Conservation (phyloP, 2,329 filamentous ascomycete genomes). For the Ophiostoma triangulosporum region DNA sequence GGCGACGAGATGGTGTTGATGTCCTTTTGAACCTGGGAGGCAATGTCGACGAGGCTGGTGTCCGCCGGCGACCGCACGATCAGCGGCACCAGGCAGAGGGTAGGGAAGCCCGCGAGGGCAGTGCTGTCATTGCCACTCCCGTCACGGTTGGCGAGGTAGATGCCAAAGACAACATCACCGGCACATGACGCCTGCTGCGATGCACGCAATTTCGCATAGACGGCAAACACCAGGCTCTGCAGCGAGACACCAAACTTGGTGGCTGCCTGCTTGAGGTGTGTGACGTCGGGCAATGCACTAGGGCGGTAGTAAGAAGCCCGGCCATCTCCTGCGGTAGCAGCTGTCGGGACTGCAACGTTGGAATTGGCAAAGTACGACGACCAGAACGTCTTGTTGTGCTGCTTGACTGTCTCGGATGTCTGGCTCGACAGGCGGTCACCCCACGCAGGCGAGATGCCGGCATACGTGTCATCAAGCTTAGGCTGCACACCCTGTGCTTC, state of each 20-base stretch:
- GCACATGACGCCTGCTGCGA: constrained; percentile 18
- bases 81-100: constrained; percentile 67
- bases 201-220: constrained; percentile 34
- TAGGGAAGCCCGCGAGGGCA: constrained; percentile 43
- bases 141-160: constrained; percentile 71
- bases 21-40: constrained; percentile 52
- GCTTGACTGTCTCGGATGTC: not conserved
- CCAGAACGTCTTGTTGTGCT: constrained; percentile 26
- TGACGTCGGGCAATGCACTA: constrained; percentile 28
- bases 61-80: constrained; percentile 30
- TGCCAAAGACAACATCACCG: constrained; percentile 48
- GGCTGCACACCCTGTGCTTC: no score
- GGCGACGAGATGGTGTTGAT: constrained; percentile 44
- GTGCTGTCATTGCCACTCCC: constrained; percentile 20
- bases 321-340: not conserved
- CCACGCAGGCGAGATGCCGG: constrained; percentile 16
- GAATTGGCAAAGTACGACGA: constrained; percentile 23
- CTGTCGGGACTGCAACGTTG: not conserved
- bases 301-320: constrained; percentile 25
- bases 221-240: constrained; percentile 65
- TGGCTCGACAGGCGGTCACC: constrained; percentile 14
- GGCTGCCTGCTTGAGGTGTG: constrained; percentile 23
- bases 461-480: not conserved
- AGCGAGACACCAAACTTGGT: constrained; percentile 45
- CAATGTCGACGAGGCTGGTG: constrained; percentile 32